phyloP scores from a whole-genome alignment of 2,329 filamentous ascomycete genomes.

The Curvularia sp. region DNA sequence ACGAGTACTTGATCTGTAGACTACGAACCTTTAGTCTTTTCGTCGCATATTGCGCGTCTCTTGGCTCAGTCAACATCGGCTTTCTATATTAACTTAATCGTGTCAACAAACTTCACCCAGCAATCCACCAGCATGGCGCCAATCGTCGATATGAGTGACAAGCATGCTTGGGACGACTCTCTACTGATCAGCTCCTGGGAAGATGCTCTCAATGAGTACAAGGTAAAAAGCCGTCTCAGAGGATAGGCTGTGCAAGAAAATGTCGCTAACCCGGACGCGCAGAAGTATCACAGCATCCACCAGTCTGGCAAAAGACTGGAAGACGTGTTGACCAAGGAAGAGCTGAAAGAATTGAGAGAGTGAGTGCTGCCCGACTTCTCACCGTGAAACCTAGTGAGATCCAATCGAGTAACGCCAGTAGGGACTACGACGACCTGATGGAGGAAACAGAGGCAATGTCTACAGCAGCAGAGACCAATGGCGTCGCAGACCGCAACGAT shows the following conservation, averaged over 20 bases:
- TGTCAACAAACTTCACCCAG: not conserved
- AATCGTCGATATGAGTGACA: slow-evolving; percentile 39
- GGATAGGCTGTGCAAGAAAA: not conserved
- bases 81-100: not conserved
- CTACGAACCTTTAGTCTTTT: not conserved
- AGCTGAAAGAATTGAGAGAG: slow-evolving; percentile 42
- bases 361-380: slow-evolving; percentile 18
- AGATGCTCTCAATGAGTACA: slow-evolving; percentile 47
- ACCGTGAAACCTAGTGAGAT: not conserved
- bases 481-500: slow-evolving; percentile 33
- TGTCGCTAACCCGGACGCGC: slow-evolving; percentile 13
- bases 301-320: slow-evolving; percentile 46
- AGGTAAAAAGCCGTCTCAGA: slow-evolving; percentile 29
- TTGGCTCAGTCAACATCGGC: not conserved
- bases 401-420: slow-evolving; percentile 26
- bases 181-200: slow-evolving; percentile 47
- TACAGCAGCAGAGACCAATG: slow-evolving; percentile 25
- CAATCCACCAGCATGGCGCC: slow-evolving; percentile 28
- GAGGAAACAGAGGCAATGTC: slow-evolving; percentile 32
- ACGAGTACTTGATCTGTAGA: not conserved
- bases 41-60: not conserved
- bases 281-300: slow-evolving; percentile 51
- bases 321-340: slow-evolving; percentile 43
- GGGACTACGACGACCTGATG: slow-evolving; percentile 44
- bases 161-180: slow-evolving; percentile 50